Base-by-base conservation (phyloP, 2,329 filamentous ascomycete species). In the Pezizomycotina sp. region DNA sequence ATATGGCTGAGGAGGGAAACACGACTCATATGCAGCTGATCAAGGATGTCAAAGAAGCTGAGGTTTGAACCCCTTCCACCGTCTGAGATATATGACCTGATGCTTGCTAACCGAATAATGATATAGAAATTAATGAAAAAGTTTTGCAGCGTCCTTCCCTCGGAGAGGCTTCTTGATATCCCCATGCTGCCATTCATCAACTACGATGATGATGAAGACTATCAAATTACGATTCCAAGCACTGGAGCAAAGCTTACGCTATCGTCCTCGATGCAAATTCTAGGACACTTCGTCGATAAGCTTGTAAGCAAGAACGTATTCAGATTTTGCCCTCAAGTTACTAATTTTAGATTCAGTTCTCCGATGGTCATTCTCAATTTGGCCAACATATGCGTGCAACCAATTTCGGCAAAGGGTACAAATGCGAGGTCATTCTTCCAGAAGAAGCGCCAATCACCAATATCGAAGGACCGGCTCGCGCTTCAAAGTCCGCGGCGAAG, bases 361-460 rank as follows among this genome's bases (percentile, higher is more conserved):
- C n/a, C n/a, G n/a, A n/a, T n/a, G n/a, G n/a, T n/a, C n/a, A n/a
- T n/a, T n/a, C n/a, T n/a, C n/a, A n/a, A n/a, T n/a, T n/a, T n/a
- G n/a, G n/a, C n/a, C n/a, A n/a, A n/a, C n/a, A n/a, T n/a, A n/a
- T n/a, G n/a, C n/a, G n/a, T n/a, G n/a, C n/a, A n/a, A n/a, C n/a
- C n/a, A n/a, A n/a, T 40, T 4, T 37, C 41, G 5, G 29, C 27
- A 12, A 28, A 35, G 6, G 66, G 69, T 93, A 75, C 49, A 55
- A 75, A 26, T 83, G 79, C 46, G 81, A 92, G 50, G 71, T 92
- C 1, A 65, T 81, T 7, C 60, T 98, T 15, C 86, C 89, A 0
- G 68, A 74, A 8, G 65, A 64, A 14, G 78, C 82, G 1, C 82
- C 81, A 0, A 60, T 93, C 22, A 68, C 65, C 36, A 72, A 69